Percentiles rank a stretch among this genome's conserved stretches.
phyloP scores from a whole-genome alignment of 2,329 filamentous ascomycete genomes.

The Hypoxylon sp. region DNA sequence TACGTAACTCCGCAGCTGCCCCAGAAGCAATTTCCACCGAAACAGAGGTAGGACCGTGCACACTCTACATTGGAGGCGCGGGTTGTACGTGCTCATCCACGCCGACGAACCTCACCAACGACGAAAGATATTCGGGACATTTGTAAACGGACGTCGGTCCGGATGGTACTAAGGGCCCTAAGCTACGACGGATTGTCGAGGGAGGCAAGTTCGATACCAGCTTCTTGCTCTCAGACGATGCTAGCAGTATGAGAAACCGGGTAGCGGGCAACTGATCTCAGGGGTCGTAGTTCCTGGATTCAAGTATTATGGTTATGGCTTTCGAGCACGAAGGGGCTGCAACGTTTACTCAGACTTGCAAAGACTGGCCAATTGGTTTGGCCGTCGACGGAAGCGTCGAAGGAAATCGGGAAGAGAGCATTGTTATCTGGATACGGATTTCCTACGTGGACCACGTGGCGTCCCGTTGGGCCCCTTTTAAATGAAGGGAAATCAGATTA shows the following conservation, averaged over 20 bases:
- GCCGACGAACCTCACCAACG: conserved; percentile 64
- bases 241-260: conserved; percentile 56
- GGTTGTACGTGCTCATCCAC: conserved; percentile 75
- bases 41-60: conserved; percentile 75
- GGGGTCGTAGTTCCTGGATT: conserved; percentile 79
- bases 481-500: background rate
- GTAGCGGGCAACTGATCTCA: conserved; percentile 72
- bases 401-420: background rate
- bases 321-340: conserved; percentile 65
- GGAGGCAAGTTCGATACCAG: conserved; percentile 77
- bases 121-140: conserved; percentile 67
- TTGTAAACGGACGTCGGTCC: conserved; percentile 66
- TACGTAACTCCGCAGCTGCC: conserved; percentile 25
- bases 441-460: too few relatives aligned
- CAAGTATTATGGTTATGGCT: conserved; percentile 77
- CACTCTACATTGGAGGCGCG: conserved; percentile 65
- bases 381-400: conserved; percentile 11
- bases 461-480: background rate
- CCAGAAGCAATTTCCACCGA: conserved; percentile 67
- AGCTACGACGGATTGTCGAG: conserved; percentile 77
- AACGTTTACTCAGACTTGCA: conserved; percentile 66
- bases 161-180: conserved; percentile 71
- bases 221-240: conserved; percentile 66
- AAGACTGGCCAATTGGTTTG: conserved; percentile 53
- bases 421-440: background rate